Evolutionary conservation across 2,329 filamentous ascomycete genomes (phyloP).

Genomic region (Trichophyton verrucosum): DNA sequence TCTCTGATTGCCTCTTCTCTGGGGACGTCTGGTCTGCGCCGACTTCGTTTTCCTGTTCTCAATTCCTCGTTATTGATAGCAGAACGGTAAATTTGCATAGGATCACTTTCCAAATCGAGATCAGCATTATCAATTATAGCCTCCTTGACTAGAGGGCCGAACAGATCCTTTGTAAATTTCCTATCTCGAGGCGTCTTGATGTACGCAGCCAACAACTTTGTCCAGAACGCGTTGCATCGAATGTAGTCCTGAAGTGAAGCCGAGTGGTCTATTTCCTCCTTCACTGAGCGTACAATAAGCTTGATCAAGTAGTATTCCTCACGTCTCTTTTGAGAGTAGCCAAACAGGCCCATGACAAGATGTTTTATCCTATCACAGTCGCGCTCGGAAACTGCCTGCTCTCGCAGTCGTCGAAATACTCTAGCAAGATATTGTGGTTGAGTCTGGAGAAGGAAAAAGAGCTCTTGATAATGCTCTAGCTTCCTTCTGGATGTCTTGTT

Average conservation of each 20-base stretch:
- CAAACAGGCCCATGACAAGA: constrained; percentile 90
- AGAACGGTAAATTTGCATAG: constrained; percentile 90
- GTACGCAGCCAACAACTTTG: constrained; percentile 73
- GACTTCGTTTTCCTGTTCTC: constrained; percentile 72
- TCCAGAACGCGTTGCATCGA: constrained; percentile 87
- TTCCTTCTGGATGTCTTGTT: constrained; percentile 96
- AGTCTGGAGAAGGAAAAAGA: constrained; percentile 95
- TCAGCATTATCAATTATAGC: constrained; percentile 87
- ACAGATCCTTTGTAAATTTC: constrained; percentile 77
- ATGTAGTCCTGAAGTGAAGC: constrained; percentile 68
- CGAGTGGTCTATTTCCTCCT: constrained; percentile 70
- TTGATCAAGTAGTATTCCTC: constrained; percentile 96
- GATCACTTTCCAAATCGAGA: constrained; percentile 89
- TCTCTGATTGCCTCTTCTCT: constrained; percentile 93
- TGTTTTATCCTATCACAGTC: constrained; percentile 88
- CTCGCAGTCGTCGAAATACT: constrained; percentile 70
- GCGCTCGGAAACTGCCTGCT: constrained; percentile 75
- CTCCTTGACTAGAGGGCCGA: constrained; percentile 75
- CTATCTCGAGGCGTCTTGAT: constrained; percentile 81
- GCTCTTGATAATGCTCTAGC: constrained; percentile 89
- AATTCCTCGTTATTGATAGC: constrained; percentile 96
- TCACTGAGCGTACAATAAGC: constrained; percentile 66
- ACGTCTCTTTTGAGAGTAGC: constrained; percentile 88
- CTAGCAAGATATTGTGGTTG: constrained; percentile 89
- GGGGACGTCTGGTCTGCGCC: constrained; percentile 68